phyloP scores from a whole-genome alignment of 2,329 filamentous ascomycete genomes.

The Chaetomiaceae sp. region DNA sequence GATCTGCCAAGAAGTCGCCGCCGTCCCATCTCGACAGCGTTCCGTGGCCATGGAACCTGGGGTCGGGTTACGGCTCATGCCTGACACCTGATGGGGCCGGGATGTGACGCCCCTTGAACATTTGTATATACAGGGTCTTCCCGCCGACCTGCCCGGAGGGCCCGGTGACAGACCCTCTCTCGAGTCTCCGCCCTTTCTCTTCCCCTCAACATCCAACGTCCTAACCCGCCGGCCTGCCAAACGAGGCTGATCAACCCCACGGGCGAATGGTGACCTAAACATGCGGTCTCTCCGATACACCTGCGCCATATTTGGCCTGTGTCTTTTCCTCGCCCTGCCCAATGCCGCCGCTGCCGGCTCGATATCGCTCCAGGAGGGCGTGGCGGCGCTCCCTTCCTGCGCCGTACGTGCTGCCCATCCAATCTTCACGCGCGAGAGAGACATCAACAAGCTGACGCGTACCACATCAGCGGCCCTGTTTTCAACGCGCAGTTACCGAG shows the following conservation, averaged over 20 bases:
- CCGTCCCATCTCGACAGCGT: background rate
- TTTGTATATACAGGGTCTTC: constrained; percentile 7
- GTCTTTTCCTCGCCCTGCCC: constrained; percentile 10
- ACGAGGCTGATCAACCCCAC: constrained; percentile 1
- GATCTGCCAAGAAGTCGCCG: background rate
- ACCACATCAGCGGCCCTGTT: background rate
- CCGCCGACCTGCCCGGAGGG: background rate
- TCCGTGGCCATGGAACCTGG: constrained; percentile 7
- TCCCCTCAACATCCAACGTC: background rate
- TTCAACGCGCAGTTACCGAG: background rate
- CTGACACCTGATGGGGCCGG: background rate
- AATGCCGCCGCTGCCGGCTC: constrained; percentile 3
- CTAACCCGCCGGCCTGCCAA: background rate
- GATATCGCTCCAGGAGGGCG: constrained; percentile 9
- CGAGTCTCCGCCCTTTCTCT: background rate
- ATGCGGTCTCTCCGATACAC: constrained; percentile 14
- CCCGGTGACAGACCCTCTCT: background rate
- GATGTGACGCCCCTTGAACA: background rate
- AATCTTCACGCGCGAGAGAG: background rate
- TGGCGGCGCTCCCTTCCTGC: constrained; percentile 7
- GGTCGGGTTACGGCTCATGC: background rate
- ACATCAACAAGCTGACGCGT: background rate
- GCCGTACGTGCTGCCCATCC: constrained; percentile 11
- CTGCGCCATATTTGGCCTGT: constrained; percentile 17
- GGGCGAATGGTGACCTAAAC: constrained; percentile 14